Evolutionary conservation across 306 rosid species (phyloP), one percentile per base, ranked within the genome.

Genomic region (Biancaea sappan): DNA sequence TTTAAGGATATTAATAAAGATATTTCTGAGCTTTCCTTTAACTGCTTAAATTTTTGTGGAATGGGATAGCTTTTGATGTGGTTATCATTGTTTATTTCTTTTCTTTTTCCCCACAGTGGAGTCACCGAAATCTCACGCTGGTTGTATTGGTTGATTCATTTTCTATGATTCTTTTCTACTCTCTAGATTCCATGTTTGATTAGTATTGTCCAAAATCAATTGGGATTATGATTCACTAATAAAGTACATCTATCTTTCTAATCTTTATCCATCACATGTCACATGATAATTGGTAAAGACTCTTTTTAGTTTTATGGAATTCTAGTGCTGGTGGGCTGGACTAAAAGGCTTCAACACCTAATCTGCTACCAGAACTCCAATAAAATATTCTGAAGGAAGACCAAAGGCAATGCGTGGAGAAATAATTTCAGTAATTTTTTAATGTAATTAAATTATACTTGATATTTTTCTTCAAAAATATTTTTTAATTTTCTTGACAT

Each of bases 351-450:
- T 68, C 29, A 69, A 69, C 72, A 59, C 21, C 16, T 46, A 37
- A 5, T 53, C 32, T 61, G 37, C 56, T 46, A 52, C 50, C 73
- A 22, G 68, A 60, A 69, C 47, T 60, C 62, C 56, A 37, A 61
- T 69, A 74, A 50, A 75, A 75, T 70, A 70, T 25, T 43, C 50
- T 26, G 8, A 60, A 72, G 50, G 44, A 26, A 38, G 68, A 77
- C 71, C 26, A 22, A 77, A 72, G 85, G 77, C 89, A 82, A 72
- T n/a, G n/a, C n/a, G n/a, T n/a, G n/a, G n/a, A n/a, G n/a, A n/a
- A n/a, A n/a, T n/a, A n/a, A n/a, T n/a, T n/a, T n/a, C n/a, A n/a
- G n/a, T n/a, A n/a, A n/a, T n/a, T n/a, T n/a, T n/a, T n/a, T n/a
- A n/a, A n/a, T n/a, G n/a, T n/a, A n/a, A n/a, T n/a, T n/a, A n/a